Base-by-base conservation (phyloP, 495 filamentous ascomycete genomes). In the Neurospora sp. region DNA sequence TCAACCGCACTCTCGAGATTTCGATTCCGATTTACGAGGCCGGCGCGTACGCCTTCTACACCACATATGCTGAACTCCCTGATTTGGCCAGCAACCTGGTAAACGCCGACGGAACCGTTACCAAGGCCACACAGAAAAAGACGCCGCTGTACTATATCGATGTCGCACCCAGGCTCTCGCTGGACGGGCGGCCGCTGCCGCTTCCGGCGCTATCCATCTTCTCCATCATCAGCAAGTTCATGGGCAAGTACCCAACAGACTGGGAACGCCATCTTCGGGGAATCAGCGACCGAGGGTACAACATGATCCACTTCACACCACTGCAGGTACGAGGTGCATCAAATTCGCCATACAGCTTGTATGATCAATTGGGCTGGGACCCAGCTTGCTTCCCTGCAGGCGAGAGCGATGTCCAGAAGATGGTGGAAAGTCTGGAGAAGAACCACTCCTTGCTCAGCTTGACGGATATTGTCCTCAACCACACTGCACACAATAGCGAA, bases 261-360 rank as follows among this genome's bases (percentile, higher is more conserved):
- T 99, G 94, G 94, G 90, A 98, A 73, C 90, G 88, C 18, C 94
- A 98, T 79, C 86, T 98, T 71, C 85, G 88, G 74, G 96, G 96
- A 48, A 96, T 98, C 75, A 89, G 91, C 74, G 89, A 92, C 70
- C 88, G 96, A 42, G 93, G 94, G 8, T 99, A 99, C 84, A 99
- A 99, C 81, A 97, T 98, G 93, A 89, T 99, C 71, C 96, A 99
- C 81, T 99, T 98, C 79, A 97, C 96, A 5, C 96, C 96, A 9
- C 84, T 98, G 76, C 96, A 94, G 87, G 86, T 92, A 71, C 89
- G 96, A 66, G 96, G 96, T 37, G 87, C 84, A 16, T 98, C 95
- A 16, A 97, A 98, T 79, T 98, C 96, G 12, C 96, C 96, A 0
- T 99, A 98, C 86, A 98, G 95, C 81, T 89, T 99, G 72, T 96